Base-by-base conservation (phyloP, 208 protist genomes). In the Blastocrithidia nonstop region DNA sequence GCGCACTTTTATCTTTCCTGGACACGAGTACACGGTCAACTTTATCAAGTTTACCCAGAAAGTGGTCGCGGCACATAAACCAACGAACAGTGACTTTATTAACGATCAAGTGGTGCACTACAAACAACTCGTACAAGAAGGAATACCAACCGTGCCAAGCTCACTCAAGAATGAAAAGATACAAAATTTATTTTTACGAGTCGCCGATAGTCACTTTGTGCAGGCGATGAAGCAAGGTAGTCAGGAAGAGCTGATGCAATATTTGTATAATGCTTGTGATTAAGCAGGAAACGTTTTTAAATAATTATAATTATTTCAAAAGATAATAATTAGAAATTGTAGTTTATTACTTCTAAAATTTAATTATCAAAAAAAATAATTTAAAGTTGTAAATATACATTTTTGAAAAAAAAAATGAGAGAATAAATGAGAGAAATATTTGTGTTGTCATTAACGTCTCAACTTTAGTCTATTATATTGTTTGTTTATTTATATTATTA, bases 1-100 rank as follows among this genome's bases (percentile, higher is more conserved):
- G 22, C 17, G 29, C 17, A 93, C 81, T 9, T 81, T 70, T 40
- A 43, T 93, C 19, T 93, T 83, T 45, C 77, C 77, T 13, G 87
- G 83, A 0, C 87, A 95, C 56, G 87, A 95, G 59, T 95, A 95
- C 65, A 90, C 87, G 32, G 56, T 71, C 16, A 68, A 67, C 25
- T 87, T 91, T 38, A 63, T 91, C 49, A 38, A 48, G 20, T 95
- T 93, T 54, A 17, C 81, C 3, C 51, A 45, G 41, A 40, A 42
- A 8, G 48, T 32, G 16, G 69, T 68, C 11, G 40, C 60, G 16
- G 50, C 77, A 17, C 57, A 53, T 21, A 3, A 9, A 11, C n/a
- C n/a, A n/a, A n/a, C n/a, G n/a, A n/a, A n/a, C n/a, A n/a, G n/a
- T n/a, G n/a, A n/a, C n/a, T 88, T 85, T 51, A 59, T 89, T 22